Percentiles rank a stretch among this genome's conserved stretches.
phyloP scores from a whole-genome alignment of 2,329 filamentous ascomycete species.

The Thielaviopsis populi region DNA sequence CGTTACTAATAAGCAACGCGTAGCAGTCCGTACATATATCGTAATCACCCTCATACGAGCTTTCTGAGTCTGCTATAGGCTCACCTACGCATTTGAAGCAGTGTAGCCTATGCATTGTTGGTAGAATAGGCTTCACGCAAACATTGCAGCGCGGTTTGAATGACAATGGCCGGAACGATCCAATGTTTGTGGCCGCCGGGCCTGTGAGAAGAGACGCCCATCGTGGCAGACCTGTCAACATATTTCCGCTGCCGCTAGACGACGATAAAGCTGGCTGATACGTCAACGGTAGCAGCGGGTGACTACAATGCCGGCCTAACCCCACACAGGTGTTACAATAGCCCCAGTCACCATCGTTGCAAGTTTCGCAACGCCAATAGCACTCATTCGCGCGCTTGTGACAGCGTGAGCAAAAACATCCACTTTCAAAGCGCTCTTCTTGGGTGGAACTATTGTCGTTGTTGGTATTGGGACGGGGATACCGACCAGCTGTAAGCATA shows the following conservation, averaged over 20 bases:
- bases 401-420: slow-evolving; percentile 74
- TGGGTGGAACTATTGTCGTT: slow-evolving; percentile 32
- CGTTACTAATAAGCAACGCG: slow-evolving; percentile 43
- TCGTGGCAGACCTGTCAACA: slow-evolving; percentile 25
- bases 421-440: slow-evolving; percentile 56
- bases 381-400: slow-evolving; percentile 60
- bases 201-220: slow-evolving; percentile 35
- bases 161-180: slow-evolving; percentile 50
- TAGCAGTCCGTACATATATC: slow-evolving; percentile 77
- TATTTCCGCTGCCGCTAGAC: slow-evolving; percentile 5
- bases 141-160: slow-evolving; percentile 67
- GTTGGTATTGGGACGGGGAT: slow-evolving; percentile 29
- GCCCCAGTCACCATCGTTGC: slow-evolving; percentile 89
- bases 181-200: slow-evolving; percentile 31
- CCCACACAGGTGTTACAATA: slow-evolving; percentile 84
- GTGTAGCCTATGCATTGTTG: slow-evolving; percentile 58
- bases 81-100: slow-evolving; percentile 56
- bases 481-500: slow-evolving; percentile 43
- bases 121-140: slow-evolving; percentile 57
- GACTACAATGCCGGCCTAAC: slow-evolving; percentile 64
- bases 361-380: slow-evolving; percentile 77
- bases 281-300: slow-evolving; percentile 62
- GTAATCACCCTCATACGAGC: slow-evolving; percentile 51
- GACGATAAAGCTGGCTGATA: slow-evolving; percentile 34
- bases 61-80: slow-evolving; percentile 28